phyloP scores from a whole-genome alignment of 345 rosid species.

The Angophora floribunda region DNA sequence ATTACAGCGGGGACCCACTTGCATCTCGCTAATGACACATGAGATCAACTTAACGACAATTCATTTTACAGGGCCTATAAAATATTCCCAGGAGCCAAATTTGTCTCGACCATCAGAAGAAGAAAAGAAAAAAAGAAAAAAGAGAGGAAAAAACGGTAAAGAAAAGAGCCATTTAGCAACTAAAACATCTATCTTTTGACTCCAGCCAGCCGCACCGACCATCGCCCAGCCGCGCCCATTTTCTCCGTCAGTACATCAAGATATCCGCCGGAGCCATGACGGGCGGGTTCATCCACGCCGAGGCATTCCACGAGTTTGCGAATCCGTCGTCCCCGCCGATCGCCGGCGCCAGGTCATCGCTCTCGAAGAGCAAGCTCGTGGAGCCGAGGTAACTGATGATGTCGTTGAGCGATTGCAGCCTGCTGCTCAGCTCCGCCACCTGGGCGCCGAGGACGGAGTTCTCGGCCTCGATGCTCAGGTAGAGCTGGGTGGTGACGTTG shows the following conservation, averaged over 20 bases:
- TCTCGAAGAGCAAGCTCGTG: neutral
- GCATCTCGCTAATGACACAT: neutral
- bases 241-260: neutral
- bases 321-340: neutral
- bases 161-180: neutral
- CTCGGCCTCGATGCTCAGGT: constrained; percentile 16
- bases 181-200: neutral
- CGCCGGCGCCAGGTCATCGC: neutral
- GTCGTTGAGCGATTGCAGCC: constrained; percentile 27
- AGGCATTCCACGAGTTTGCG: neutral
- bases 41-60: neutral
- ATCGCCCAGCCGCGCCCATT: neutral
- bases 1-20: neutral
- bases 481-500: constrained; percentile 6
- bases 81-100: neutral
- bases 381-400: constrained; percentile 2
- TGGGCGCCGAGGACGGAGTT: constrained; percentile 33
- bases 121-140: neutral
- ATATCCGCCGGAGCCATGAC: neutral
- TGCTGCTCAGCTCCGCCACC: constrained; percentile 18
- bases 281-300: neutral
- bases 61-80: neutral
- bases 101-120: neutral
- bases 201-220: neutral
- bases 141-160: neutral